A percentile compares a stretch with the other conserved stretches of the same genome.
These are phyloP conservation scores for Ilyonectria destructans DNA, from an alignment of 2,329 filamentous ascomycete genomes.

Conservation along the genomic window DNA sequence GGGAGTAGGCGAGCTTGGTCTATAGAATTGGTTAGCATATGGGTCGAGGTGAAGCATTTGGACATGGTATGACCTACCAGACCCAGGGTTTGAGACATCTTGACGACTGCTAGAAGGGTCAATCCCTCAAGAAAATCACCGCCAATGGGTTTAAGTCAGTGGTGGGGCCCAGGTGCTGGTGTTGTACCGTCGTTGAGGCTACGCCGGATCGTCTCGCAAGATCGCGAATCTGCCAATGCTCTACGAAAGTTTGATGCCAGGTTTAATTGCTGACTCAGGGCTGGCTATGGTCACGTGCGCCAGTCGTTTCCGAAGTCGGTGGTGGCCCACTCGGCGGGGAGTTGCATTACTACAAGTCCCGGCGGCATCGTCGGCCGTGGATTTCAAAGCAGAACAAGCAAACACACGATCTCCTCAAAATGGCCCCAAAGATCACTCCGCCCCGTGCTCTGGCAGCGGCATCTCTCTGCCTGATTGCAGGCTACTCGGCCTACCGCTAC, in stretches of 20 bases:
- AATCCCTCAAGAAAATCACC: conserved; percentile 37
- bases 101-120: conserved; percentile 48
- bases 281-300: conserved; percentile 40
- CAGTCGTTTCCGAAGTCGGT: conserved; percentile 43
- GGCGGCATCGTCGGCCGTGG: conserved; percentile 46
- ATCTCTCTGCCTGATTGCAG: conserved; percentile 49
- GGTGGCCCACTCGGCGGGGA: conserved; percentile 35
- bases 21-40: conserved; percentile 57
- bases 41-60: conserved; percentile 26
- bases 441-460: conserved; percentile 48
- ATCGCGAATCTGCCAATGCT: conserved; percentile 34
- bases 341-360: conserved; percentile 38
- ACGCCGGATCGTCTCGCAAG: conserved; percentile 41
- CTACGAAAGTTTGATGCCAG: conserved; percentile 51
- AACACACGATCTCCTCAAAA: conserved; percentile 40
- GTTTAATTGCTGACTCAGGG: conserved; percentile 47
- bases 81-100: conserved; percentile 86
- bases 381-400: conserved; percentile 55
- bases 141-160: conserved; percentile 34
- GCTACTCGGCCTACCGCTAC: conserved; percentile 51
- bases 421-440: conserved; percentile 50
- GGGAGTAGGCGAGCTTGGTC: conserved; percentile 97
- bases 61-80: conserved; percentile 67
- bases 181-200: conserved; percentile 39
- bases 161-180: conserved; percentile 30